These are phyloP conservation scores for Melanomma pulvis-pyrius DNA, from an alignment of 495 filamentous ascomycete genomes.

Conservation along the genomic window DNA sequence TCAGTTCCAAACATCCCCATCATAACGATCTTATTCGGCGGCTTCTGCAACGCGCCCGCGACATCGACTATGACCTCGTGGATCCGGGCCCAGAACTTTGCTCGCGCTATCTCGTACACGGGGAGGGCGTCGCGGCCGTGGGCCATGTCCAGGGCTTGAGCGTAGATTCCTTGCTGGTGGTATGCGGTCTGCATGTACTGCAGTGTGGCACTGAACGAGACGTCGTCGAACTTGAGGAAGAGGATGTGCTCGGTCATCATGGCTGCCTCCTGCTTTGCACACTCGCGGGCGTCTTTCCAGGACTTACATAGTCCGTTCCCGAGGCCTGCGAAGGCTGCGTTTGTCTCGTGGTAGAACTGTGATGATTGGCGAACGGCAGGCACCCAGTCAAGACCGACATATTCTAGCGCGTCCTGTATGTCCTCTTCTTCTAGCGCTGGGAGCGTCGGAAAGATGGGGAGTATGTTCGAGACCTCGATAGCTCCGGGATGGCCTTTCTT, in stretches of 20 bases:
- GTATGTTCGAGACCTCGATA: background rate
- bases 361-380: background rate
- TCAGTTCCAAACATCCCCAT: slow-evolving; percentile 2
- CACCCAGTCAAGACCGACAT: background rate
- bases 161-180: background rate
- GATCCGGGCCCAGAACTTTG: slow-evolving; percentile 10
- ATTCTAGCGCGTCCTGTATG: slow-evolving; percentile 8
- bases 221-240: slow-evolving; percentile 15
- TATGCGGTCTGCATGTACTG: background rate
- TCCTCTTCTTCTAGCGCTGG: slow-evolving; percentile 4
- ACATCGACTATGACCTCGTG: slow-evolving; percentile 10
- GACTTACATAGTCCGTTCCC: slow-evolving; percentile 9
- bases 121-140: slow-evolving; percentile 9
- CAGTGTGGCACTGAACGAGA: background rate
- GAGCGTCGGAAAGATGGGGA: slow-evolving; percentile 10
- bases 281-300: background rate
- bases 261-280: background rate
- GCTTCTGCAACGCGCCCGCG: background rate
- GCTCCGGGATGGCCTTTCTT: background rate
- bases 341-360: slow-evolving; percentile 4
- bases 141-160: background rate
- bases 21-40: slow-evolving; percentile 3
- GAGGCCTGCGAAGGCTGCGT: slow-evolving; percentile 6
- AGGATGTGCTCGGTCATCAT: slow-evolving; percentile 1
- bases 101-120: slow-evolving; percentile 6